Conservation (phyloP, 148 eudicot genomes). For the Spergularia bocconei region DNA sequence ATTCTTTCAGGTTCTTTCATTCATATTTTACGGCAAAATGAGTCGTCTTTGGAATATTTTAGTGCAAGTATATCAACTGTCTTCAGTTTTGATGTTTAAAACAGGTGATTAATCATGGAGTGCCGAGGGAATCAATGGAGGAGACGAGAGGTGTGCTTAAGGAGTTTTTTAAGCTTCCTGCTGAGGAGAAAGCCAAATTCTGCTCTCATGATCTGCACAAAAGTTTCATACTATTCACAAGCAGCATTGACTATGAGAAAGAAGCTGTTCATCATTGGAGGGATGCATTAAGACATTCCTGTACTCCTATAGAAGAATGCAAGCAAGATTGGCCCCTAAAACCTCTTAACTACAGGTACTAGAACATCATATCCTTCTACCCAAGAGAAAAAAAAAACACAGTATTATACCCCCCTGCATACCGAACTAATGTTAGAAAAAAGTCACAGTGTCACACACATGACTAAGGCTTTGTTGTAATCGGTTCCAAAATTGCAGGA, state of each 20-base stretch:
- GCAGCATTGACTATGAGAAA: constrained; percentile 27
- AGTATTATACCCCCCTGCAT: no score
- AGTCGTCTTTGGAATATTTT: background rate
- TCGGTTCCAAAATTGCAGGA: constrained; percentile 26
- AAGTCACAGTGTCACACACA: no score
- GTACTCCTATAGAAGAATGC: constrained; percentile 49
- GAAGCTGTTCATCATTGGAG: constrained; percentile 53
- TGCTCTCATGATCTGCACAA: constrained; percentile 23
- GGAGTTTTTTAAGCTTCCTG: constrained; percentile 45
- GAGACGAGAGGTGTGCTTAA: constrained; percentile 39
- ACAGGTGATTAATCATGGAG: constrained; percentile 37
- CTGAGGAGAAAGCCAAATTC: constrained; percentile 32
- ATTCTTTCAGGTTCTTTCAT: constrained; percentile 30
- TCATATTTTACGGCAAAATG: background rate
- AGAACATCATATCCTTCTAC: background rate
- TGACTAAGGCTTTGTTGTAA: no score
- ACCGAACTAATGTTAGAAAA: no score
- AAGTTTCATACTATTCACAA: constrained; percentile 40
- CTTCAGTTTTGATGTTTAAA: background rate
- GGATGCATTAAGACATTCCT: constrained; percentile 38
- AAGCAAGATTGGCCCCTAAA: constrained; percentile 45
- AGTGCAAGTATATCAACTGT: background rate
- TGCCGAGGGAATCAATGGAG: constrained; percentile 21
- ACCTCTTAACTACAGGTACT: constrained; percentile 36
- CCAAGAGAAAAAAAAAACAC: no score